Percentiles rank a stretch among this genome's conserved stretches.
These are phyloP conservation scores for Vitis rupestris DNA, from an alignment of 164 flowering plant species.

Conservation along the genomic window DNA sequence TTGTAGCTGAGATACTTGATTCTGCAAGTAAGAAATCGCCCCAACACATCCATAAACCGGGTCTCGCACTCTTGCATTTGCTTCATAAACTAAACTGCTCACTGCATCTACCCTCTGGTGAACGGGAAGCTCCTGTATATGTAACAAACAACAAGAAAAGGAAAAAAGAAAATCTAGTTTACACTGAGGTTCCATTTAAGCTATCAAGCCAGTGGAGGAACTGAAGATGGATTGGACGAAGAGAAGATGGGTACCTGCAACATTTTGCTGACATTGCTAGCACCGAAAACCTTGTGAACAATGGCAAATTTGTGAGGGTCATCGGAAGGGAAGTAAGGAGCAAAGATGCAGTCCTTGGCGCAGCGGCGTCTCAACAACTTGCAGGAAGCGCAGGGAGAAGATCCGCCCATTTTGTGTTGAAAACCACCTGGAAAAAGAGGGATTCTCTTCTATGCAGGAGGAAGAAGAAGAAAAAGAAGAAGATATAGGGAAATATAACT, in stretches of 20 bases:
- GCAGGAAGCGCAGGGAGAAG: slow-evolving; percentile 93
- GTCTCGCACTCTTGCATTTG: slow-evolving; percentile 62
- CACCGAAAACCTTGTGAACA: slow-evolving; percentile 89
- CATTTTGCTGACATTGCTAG: slow-evolving; percentile 95
- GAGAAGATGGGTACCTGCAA: slow-evolving; percentile 53
- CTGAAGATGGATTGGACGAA: slow-evolving; percentile 4
- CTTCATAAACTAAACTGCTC: slow-evolving; percentile 60
- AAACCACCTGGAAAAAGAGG: neutral
- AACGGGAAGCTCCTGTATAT: slow-evolving; percentile 56
- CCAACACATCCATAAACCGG: slow-evolving; percentile 76
- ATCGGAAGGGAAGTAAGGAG: slow-evolving; percentile 86
- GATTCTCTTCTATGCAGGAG: neutral
- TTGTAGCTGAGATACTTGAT: slow-evolving; percentile 61
- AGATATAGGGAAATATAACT: neutral
- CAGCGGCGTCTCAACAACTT: slow-evolving; percentile 83
- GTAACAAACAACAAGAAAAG: neutral
- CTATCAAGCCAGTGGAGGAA: too few species aligned
- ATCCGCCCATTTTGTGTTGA: slow-evolving; percentile 47
- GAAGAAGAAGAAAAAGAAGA: neutral
- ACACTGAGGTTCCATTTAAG: too few species aligned
- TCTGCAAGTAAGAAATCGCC: slow-evolving; percentile 57
- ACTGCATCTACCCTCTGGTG: slow-evolving; percentile 69
- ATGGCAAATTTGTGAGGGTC: slow-evolving; percentile 85
- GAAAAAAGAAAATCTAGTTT: slow-evolving; percentile 5
- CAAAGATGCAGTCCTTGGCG: slow-evolving; percentile 83